Base-by-base conservation (phyloP, 2,329 filamentous ascomycete species). In the Penicillium digitatum region DNA sequence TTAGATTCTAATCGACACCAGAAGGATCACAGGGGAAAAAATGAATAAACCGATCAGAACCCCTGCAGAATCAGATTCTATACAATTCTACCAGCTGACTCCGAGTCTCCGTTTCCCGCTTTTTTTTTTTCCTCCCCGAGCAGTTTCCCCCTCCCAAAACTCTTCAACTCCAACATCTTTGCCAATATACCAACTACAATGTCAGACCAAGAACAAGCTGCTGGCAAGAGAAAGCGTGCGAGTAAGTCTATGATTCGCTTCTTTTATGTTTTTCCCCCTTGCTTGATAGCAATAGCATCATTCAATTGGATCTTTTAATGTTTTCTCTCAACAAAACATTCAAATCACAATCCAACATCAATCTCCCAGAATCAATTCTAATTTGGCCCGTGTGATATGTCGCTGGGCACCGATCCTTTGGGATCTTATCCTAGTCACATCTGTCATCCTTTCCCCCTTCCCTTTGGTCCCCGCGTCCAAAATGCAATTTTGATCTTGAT, bases 151-250 rank as follows among this genome's bases (percentile, higher is more conserved):
- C 44, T 40, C 61, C 61, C 57, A 64, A 63, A 63, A 59, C 56
- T 63, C 62, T 63, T 64, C 57, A 55, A 50, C 43, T 48, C 40
- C n/a, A 37, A 29, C 51, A 50, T 52, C 37, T 39, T 37, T 22
- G 18, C 35, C 62, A 67, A 14, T 39, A 35, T 26, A 9, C 9
- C 16, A 49, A 22, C 16, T 18, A 48, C 26, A 20, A 74, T 73
- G 71, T 72, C 71, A 14, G 69, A 72, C 39, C 44, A 59, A 50
- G 57, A 62, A 53, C 66, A 70, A 61, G 57, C 57, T 6, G 68
- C 69, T 35, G 71, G 71, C 37, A 74, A 74, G 63, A 67, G 72
- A 64, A 74, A 74, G 63, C 64, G 72, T 58, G 69, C 72, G 58
- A 72, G 72, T 74, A 69, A 61, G 72, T 74, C 48, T 47, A 47